These are phyloP conservation scores for Starmerella powellii DNA, from an alignment of 805 yeast species.

Conservation along the genomic window DNA sequence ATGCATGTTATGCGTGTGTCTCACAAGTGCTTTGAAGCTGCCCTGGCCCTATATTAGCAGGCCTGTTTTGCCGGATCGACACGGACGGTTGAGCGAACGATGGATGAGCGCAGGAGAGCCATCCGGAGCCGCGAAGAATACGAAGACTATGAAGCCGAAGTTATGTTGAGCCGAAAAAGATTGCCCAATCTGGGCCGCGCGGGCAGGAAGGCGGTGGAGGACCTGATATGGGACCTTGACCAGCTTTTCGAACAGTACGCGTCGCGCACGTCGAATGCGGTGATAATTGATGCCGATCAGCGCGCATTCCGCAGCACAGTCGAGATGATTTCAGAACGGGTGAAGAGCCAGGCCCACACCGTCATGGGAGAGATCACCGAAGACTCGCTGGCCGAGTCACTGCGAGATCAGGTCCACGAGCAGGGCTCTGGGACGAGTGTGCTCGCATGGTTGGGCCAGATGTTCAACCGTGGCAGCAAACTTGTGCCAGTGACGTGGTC, in stretches of 20 bases:
- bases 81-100: too few relatives aligned
- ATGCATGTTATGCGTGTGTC: too few relatives aligned
- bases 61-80: too few relatives aligned
- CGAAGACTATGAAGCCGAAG: not conserved
- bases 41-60: too few relatives aligned
- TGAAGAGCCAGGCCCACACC: conserved; percentile 6
- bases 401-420: not conserved
- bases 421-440: not conserved
- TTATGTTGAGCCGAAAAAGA: not conserved
- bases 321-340: conserved; percentile 2
- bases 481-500: conserved; percentile 2
- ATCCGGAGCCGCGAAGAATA: conserved; percentile 8
- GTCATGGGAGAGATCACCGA: conserved; percentile 6
- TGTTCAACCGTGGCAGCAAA: conserved; percentile 4
- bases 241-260: conserved; percentile 2
- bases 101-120: not conserved
- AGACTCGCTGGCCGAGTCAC: not conserved
- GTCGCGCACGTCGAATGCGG: conserved; percentile 1
- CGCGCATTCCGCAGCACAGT: conserved; percentile 5
- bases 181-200: not conserved
- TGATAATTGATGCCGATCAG: conserved; percentile 11
- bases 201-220: conserved; percentile 1
- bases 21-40: too few relatives aligned
- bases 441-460: conserved; percentile 2
- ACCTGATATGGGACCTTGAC: conserved; percentile 3